Percentiles rank a stretch among this genome's conserved stretches.
Conservation (phyloP, 2,329 filamentous ascomycete genomes). For the Cladophialophora immunda region DNA sequence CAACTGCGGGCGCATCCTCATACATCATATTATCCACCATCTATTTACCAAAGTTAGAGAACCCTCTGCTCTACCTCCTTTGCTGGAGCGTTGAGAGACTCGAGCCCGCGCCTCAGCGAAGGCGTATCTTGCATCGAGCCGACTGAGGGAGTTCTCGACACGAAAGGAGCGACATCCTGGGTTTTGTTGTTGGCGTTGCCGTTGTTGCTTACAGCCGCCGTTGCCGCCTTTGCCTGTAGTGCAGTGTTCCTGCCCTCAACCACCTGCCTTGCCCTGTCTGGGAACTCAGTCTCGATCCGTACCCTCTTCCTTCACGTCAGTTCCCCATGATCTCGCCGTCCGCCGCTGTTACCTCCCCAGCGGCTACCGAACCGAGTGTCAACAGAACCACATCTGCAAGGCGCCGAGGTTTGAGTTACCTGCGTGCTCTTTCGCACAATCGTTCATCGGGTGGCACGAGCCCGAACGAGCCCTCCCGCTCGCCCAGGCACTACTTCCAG, state of each 20-base stretch:
- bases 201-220: slow-evolving; percentile 11
- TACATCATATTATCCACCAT: slow-evolving; percentile 8
- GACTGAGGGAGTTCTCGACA: neutral
- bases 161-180: neutral
- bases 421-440: slow-evolving; percentile 40
- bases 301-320: slow-evolving; percentile 19
- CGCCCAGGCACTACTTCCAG: slow-evolving; percentile 40
- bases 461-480: slow-evolving; percentile 37
- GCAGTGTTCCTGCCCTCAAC: slow-evolving; percentile 7
- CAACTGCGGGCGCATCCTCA: neutral
- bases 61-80: neutral
- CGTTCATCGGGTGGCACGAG: slow-evolving; percentile 35
- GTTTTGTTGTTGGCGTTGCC: neutral
- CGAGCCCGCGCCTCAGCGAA: neutral
- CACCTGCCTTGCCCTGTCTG: neutral
- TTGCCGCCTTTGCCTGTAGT: slow-evolving; percentile 13
- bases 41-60: neutral
- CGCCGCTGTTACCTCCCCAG: slow-evolving; percentile 34
- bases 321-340: slow-evolving; percentile 40
- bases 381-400: slow-evolving; percentile 36
- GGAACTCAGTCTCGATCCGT: neutral
- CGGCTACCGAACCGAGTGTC: slow-evolving; percentile 32
- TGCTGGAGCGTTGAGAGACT: neutral
- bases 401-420: slow-evolving; percentile 40
- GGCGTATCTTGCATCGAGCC: neutral